Evolutionary conservation across 106 monocot species (phyloP), one percentile per base, ranked within the genome.

Genomic region (Dioscorea zingiberensis): DNA sequence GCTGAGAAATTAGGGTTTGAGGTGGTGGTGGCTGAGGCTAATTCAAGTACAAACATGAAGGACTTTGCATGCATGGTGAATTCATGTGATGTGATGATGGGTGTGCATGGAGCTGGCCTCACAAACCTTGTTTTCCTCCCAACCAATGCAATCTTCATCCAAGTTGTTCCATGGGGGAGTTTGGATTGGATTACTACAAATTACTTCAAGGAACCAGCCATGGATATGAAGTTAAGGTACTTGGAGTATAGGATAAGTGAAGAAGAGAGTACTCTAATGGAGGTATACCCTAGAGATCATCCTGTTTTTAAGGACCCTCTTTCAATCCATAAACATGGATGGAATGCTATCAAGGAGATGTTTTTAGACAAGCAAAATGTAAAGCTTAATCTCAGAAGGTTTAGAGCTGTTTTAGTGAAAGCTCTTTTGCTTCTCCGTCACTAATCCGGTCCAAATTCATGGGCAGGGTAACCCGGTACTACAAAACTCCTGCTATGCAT

Each of bases 111-210:
- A 2, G 62, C 68, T 0, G 76, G 63, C 2, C 76, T 76, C 0
- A 76, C 76, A 15, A 69, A 76, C 28, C 13, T 76, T 6, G 69
- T 69, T 16, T 76, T 76, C 69, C 69, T 76, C 7, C 76, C 76
- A 9, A 63, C 54, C 7, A 64, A 47, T 21, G 69, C 76, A 2
- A 23, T 60, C 0, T 7, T 76, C 22, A 57, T 73, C 44, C 76
- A 76, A 27, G 19, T 76, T 1, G 63, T 76, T 11, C 76, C 76
- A 1, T 69, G 62, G 62, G 76, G 76, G 10, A 51, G 25, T 0
- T 38, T 76, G 69, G 58, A 63, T 22, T 63, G 59, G 55, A 28
- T 59, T 8, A 27, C 27, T 15, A 29, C 54, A 5, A 23, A 11
- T 6, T 54, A 47, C 21, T 76, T 68, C 44, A 61, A 63, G 15